Conservation (phyloP, 805 yeast species). For the Starmerella davenportii region DNA sequence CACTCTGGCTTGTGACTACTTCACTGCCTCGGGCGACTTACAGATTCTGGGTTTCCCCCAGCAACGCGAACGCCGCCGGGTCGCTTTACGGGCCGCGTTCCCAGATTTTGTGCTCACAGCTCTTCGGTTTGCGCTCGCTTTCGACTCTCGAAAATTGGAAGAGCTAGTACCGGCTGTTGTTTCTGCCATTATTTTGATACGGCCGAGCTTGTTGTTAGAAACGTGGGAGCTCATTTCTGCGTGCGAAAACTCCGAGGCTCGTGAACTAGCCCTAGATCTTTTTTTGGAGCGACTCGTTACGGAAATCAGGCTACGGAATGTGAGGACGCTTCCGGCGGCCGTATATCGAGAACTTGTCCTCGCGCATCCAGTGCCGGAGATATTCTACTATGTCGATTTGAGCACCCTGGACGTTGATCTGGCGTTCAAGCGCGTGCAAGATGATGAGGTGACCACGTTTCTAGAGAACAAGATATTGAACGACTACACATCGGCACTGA, state of each 20-base stretch:
- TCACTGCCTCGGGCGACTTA: slow-evolving; percentile 31
- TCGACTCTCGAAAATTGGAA: slow-evolving; percentile 18
- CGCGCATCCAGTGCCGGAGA: slow-evolving; percentile 37
- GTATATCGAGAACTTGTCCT: slow-evolving; percentile 46
- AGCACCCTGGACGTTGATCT: slow-evolving; percentile 58
- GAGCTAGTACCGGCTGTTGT: slow-evolving; percentile 27
- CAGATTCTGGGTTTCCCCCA: slow-evolving; percentile 43
- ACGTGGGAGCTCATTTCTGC: slow-evolving; percentile 27
- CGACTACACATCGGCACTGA: slow-evolving; percentile 36
- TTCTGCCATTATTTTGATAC: slow-evolving; percentile 24
- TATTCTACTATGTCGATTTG: slow-evolving; percentile 53
- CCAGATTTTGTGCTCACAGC: slow-evolving; percentile 40
- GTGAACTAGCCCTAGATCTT: slow-evolving; percentile 17
- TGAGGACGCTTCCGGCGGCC: slow-evolving; percentile 40
- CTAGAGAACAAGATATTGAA: slow-evolving; percentile 52
- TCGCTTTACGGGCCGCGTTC: slow-evolving; percentile 35
- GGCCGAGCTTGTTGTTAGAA: slow-evolving; percentile 24
- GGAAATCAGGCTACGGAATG: slow-evolving; percentile 21
- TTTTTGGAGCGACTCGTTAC: slow-evolving; percentile 40
- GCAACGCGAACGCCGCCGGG: slow-evolving; percentile 27
- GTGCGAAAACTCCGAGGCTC: slow-evolving; percentile 17
- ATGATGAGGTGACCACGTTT: slow-evolving; percentile 42
- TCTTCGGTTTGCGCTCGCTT: slow-evolving; percentile 27
- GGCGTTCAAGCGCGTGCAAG: slow-evolving; percentile 38
- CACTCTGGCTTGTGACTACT: slow-evolving; percentile 36